These are phyloP conservation scores for Asterophora lycoperdoides DNA, from an alignment of 768 basidiomycete species.

Conservation along the genomic window DNA sequence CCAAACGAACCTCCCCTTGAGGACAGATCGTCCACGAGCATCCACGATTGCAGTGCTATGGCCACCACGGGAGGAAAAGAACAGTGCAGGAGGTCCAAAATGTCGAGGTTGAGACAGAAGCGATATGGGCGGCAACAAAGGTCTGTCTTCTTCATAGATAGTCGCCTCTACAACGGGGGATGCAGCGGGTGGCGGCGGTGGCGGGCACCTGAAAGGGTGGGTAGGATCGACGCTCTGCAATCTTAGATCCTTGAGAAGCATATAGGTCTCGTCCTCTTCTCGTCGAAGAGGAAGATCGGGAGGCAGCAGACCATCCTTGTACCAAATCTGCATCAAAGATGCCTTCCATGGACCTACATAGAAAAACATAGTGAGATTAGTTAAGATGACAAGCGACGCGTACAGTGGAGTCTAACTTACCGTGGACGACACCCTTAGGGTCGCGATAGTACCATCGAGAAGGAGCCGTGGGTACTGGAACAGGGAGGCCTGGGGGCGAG, in stretches of 20 bases:
- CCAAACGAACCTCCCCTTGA: slow-evolving; percentile 80
- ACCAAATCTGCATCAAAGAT: slow-evolving; percentile 87
- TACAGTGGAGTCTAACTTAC: slow-evolving; percentile 35
- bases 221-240: slow-evolving; percentile 79
- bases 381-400: neutral
- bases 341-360: slow-evolving; percentile 78
- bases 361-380: neutral
- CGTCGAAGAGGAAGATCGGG: slow-evolving; percentile 77
- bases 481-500: slow-evolving; percentile 75
- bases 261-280: slow-evolving; percentile 68
- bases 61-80: slow-evolving; percentile 85
- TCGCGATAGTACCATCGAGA: slow-evolving; percentile 82
- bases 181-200: slow-evolving; percentile 27
- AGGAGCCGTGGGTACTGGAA: slow-evolving; percentile 62
- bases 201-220: slow-evolving; percentile 62
- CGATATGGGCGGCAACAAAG: slow-evolving; percentile 69
- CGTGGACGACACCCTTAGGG: slow-evolving; percentile 76
- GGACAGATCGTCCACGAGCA: slow-evolving; percentile 77
- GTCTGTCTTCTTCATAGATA: slow-evolving; percentile 38
- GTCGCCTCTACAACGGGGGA: slow-evolving; percentile 16
- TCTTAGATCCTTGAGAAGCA: slow-evolving; percentile 67
- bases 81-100: slow-evolving; percentile 83
- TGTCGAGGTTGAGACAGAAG: slow-evolving; percentile 73
- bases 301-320: slow-evolving; percentile 77
- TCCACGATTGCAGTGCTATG: slow-evolving; percentile 88